Conservation (phyloP, 2,329 filamentous ascomycete genomes). For the Laburnicola sp. region DNA sequence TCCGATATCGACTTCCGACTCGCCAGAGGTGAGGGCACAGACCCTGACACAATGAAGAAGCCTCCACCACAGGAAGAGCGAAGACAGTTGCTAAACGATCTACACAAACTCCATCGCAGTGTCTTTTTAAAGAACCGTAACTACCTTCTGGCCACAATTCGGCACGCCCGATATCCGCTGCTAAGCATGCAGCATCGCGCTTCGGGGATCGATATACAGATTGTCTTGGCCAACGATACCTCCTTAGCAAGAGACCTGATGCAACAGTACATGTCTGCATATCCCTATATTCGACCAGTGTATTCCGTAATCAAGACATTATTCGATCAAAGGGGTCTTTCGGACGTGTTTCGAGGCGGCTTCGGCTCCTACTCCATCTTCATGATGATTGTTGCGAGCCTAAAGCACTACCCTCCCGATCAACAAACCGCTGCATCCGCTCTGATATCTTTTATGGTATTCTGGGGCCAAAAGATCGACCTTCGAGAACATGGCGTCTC, state of each 20-base stretch:
- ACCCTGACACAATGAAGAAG: constrained; percentile 10
- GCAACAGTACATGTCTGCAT: constrained; percentile 52
- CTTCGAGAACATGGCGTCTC: constrained; percentile 53
- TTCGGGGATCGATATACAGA: constrained; percentile 56
- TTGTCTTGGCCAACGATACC: constrained; percentile 53
- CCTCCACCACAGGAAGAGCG: constrained; percentile 21
- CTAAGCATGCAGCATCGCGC: constrained; percentile 49
- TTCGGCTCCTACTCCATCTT: constrained; percentile 59
- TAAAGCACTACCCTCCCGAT: constrained; percentile 50
- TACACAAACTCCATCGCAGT: constrained; percentile 9
- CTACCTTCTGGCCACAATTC: constrained; percentile 25
- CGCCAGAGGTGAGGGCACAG: constrained; percentile 15
- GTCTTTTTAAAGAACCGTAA: constrained; percentile 24
- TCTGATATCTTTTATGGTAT: constrained; percentile 54
- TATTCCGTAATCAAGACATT: constrained; percentile 56
- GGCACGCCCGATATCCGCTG: constrained; percentile 46
- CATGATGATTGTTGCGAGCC: constrained; percentile 60
- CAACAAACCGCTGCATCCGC: constrained; percentile 44
- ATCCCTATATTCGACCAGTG: constrained; percentile 54
- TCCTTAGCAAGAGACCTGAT: constrained; percentile 49
- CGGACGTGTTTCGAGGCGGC: constrained; percentile 53
- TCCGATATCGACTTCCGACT: constrained; percentile 60
- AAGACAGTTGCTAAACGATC: not conserved
- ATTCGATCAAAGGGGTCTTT: constrained; percentile 55
- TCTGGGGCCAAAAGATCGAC: constrained; percentile 56